Conservation (phyloP, 2,329 filamentous ascomycete genomes). For the Aspergillus caelatus region DNA sequence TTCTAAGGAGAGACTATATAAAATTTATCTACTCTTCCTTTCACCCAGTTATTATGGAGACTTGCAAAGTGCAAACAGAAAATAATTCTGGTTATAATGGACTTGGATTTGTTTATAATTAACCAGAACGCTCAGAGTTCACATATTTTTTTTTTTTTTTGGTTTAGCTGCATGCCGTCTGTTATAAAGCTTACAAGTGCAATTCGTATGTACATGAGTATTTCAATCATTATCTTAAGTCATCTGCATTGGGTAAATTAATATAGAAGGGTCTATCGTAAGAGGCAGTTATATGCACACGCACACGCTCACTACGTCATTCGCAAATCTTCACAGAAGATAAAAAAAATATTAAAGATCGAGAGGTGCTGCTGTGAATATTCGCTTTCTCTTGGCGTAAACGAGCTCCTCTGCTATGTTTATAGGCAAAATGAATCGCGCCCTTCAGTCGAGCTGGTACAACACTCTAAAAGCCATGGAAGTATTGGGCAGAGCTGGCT, state of each 20-base stretch:
- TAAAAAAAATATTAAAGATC: not conserved
- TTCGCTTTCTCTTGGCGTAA: not conserved
- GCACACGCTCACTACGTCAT: not conserved
- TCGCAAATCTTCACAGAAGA: no score
- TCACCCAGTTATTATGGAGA: not conserved
- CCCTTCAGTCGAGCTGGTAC: not conserved
- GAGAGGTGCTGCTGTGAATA: not conserved
- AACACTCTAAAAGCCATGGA: not conserved
- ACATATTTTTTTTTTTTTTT: no score
- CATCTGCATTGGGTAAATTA: not conserved
- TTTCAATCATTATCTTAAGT: not conserved
- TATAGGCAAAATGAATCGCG: not conserved
- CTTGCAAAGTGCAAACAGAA: not conserved
- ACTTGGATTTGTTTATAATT: not conserved
- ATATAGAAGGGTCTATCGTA: not conserved
- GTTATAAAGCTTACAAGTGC: not conserved
- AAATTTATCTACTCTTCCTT: not conserved
- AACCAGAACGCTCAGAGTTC: not conserved
- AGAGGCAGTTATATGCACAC: not conserved
- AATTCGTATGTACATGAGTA: not conserved
- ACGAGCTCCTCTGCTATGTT: constrained; percentile 5
- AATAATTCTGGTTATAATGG: not conserved
- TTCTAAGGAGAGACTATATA: not conserved
- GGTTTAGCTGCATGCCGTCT: not conserved
- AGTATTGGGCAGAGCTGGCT: not conserved